Base-by-base conservation (phyloP, 768 basidiomycete genomes). In the Rhodosporidiobolus sp. region DNA sequence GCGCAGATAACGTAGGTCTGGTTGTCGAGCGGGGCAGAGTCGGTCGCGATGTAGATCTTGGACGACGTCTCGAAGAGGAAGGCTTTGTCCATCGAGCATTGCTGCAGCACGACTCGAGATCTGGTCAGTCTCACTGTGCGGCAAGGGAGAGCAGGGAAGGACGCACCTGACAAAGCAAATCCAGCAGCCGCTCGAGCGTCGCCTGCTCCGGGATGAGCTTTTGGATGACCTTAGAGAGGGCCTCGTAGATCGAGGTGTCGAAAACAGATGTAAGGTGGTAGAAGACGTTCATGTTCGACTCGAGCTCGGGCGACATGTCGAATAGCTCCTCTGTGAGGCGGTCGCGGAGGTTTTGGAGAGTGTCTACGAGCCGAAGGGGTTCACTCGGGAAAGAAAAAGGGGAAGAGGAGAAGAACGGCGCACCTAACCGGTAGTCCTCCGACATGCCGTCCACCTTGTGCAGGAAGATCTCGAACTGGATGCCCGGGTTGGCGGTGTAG, bases 221-320 rank as follows among this genome's bases (percentile, higher is more conserved):
- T 79, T 95, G 92, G 30, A 96, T 82, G 53, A 94, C 90, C 55
- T 87, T 87, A 10, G 93, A 94, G 82, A 96, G 92, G 0, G 94
- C 93, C 77, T 95, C 92, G 79, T 91, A 90, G 35, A 95, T 84
- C 4, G 92, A 88, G 75, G 94, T 90, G 79, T 98, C 93, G 78
- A 94, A 92, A 32, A 96, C 90, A 1, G 91, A 93, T 4, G 95
- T 97, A 66, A 97, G 85, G 80, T 94, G 87, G 78, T 94, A 95
- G 78, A 90, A 91, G 73, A 94, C 76, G 66, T 80, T 79, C 26
- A 78, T 78, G 55, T 80, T 78, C 48, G 81, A 72, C 24, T 81
- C 79, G 54, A 81, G 80, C 53, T 81, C 77, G 5, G 85, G 82
- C 20, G 86, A 86, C 63, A 88, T 85, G 78, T 95, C 93, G 66